Conservation (phyloP, 805 yeast species). For the Candida adriatica region DNA sequence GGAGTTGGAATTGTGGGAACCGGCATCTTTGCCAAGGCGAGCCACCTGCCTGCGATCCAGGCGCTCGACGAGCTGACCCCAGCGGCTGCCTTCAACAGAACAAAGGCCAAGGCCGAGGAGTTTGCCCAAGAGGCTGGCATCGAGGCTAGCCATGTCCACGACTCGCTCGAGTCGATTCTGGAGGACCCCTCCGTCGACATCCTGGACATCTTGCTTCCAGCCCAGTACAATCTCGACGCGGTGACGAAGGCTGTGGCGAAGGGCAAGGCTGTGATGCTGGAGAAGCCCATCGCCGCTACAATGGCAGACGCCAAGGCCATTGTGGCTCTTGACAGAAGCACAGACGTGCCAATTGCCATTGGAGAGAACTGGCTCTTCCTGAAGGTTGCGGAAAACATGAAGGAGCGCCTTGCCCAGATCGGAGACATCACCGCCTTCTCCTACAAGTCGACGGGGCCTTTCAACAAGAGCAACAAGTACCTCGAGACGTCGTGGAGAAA, state of each 20-base stretch:
- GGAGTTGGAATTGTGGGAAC: constrained; percentile 52
- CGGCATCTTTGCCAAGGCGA: constrained; percentile 81
- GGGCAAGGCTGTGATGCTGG: constrained; percentile 74
- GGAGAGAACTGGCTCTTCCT: constrained; percentile 85
- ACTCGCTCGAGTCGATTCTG: constrained; percentile 34
- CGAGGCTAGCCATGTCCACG: constrained; percentile 29
- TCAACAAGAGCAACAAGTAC: constrained; percentile 53
- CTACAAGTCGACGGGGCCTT: constrained; percentile 69
- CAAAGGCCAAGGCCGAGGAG: constrained; percentile 71
- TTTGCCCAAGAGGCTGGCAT: constrained; percentile 67
- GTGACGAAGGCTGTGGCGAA: constrained; percentile 64
- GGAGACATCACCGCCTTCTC: constrained; percentile 68
- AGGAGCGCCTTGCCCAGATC: constrained; percentile 56
- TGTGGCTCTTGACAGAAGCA: constrained; percentile 53
- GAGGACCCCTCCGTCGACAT: constrained; percentile 62
- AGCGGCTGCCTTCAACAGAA: constrained; percentile 74
- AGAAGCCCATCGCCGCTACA: constrained; percentile 90
- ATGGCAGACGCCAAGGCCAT: constrained; percentile 75
- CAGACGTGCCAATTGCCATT: constrained; percentile 64
- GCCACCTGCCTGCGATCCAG: constrained; percentile 71
- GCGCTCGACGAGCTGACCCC: constrained; percentile 46
- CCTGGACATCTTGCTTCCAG: constrained; percentile 87
- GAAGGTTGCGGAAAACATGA: constrained; percentile 48
- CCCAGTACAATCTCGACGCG: constrained; percentile 63
- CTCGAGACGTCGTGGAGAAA: constrained; percentile 78